Conservation (phyloP, 2,329 filamentous ascomycete genomes). For the Microascus cirrosus region DNA sequence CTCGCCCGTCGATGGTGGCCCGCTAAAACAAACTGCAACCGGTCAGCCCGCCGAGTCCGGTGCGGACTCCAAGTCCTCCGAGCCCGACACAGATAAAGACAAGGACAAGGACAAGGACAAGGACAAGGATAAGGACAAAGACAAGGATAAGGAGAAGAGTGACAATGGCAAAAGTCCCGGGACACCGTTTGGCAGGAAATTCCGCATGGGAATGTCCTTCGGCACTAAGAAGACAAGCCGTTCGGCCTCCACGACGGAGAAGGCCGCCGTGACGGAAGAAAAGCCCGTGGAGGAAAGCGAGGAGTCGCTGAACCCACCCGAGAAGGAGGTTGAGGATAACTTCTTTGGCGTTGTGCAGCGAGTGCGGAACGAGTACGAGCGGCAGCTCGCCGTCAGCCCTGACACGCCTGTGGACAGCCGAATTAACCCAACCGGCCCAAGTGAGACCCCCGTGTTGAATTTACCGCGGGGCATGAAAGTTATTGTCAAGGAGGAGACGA, state of each 20-base stretch:
- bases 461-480: slow-evolving; percentile 56
- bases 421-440: slow-evolving; percentile 58
- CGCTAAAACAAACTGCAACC: slow-evolving; percentile 33
- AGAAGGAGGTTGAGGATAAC: slow-evolving; percentile 65
- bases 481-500: slow-evolving; percentile 59
- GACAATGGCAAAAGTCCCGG: slow-evolving; percentile 44
- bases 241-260: slow-evolving; percentile 53
- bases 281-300: slow-evolving; percentile 57
- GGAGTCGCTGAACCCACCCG: slow-evolving; percentile 46
- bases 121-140: slow-evolving; percentile 26
- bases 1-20: slow-evolving; percentile 29
- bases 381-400: slow-evolving; percentile 45
- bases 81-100: slow-evolving; percentile 19
- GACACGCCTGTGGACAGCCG: slow-evolving; percentile 45
- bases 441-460: slow-evolving; percentile 67
- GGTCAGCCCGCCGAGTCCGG: slow-evolving; percentile 25
- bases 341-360: slow-evolving; percentile 63
- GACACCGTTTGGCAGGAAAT: slow-evolving; percentile 74
- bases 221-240: slow-evolving; percentile 75
- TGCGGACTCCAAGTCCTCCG: slow-evolving; percentile 30
- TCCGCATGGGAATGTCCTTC: slow-evolving; percentile 62
- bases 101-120: slow-evolving; percentile 34
- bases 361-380: slow-evolving; percentile 64
- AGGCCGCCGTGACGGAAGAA: slow-evolving; percentile 64
- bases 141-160: slow-evolving; percentile 35